Conservation (phyloP, 495 filamentous ascomycete species). For the Polyplosphaeria fusca region DNA sequence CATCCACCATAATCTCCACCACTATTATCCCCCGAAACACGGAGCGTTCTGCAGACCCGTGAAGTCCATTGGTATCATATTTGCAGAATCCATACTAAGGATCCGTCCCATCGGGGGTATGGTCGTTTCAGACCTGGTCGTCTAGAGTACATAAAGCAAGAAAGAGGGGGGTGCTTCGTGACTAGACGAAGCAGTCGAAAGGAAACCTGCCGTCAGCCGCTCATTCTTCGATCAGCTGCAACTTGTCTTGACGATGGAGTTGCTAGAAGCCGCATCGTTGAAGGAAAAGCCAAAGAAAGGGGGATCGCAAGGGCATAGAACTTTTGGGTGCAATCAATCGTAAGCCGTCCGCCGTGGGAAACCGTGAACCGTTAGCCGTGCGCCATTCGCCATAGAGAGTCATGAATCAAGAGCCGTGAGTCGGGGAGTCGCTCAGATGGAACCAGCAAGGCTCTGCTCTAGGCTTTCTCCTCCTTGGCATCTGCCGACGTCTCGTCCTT, state of each 20-base stretch:
- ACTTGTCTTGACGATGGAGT: background rate
- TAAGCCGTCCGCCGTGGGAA: slow-evolving; percentile 19
- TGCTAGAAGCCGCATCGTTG: background rate
- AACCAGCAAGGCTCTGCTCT: background rate
- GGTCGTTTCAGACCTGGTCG: slow-evolving; percentile 1
- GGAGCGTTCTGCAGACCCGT: too few relatives aligned
- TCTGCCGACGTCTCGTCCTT: slow-evolving; percentile 27
- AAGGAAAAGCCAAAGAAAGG: background rate
- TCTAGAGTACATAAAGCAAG: slow-evolving; percentile 5
- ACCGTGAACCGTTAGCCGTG: slow-evolving; percentile 21
- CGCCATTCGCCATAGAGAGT: slow-evolving; percentile 33
- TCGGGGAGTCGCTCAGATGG: background rate
- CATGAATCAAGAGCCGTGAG: background rate
- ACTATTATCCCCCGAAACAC: too few relatives aligned
- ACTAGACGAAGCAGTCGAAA: too few relatives aligned
- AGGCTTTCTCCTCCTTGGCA: slow-evolving; percentile 33
- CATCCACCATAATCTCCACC: too few relatives aligned
- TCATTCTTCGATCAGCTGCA: background rate
- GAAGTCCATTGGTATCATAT: too few relatives aligned
- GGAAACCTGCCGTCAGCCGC: slow-evolving; percentile 21
- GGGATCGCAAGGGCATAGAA: slow-evolving; percentile 9
- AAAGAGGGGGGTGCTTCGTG: background rate
- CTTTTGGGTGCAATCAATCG: slow-evolving; percentile 33
- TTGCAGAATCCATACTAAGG: too few relatives aligned
- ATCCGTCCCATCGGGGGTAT: background rate